A percentile compares a stretch with the other conserved stretches of the same genome.
Evolutionary conservation across 2,329 filamentous ascomycete genomes (phyloP).

Genomic region (Penicillium janthinellum): DNA sequence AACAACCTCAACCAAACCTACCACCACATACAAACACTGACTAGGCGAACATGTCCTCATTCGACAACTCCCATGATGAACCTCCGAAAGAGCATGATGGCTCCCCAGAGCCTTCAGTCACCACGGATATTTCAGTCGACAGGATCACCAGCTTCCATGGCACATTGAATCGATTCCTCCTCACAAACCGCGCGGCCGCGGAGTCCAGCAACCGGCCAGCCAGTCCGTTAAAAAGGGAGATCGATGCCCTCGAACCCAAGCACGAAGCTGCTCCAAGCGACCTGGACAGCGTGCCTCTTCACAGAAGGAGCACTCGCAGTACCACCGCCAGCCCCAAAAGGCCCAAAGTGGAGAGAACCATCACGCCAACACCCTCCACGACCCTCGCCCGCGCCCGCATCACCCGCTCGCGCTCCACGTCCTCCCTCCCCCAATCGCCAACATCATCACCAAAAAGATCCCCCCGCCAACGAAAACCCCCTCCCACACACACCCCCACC

Average conservation of each 20-base stretch:
- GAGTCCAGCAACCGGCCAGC: constrained; percentile 2
- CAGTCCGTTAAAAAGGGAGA: constrained; percentile 5
- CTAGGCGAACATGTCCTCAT: neutral
- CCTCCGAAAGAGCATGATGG: neutral
- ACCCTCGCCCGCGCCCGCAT: constrained; percentile 6
- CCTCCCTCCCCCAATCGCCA: constrained; percentile 9
- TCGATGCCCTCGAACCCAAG: neutral
- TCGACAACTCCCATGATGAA: neutral
- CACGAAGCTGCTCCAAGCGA: neutral
- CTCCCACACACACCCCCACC: constrained; percentile 20
- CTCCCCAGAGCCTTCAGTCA: neutral
- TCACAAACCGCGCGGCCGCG: neutral
- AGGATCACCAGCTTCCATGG: constrained; percentile 41
- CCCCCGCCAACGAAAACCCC: constrained; percentile 6
- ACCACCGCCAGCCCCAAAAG: constrained; percentile 14
- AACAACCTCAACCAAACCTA: neutral
- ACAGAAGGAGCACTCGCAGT: neutral
- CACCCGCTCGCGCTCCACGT: constrained; percentile 23
- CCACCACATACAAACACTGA: neutral
- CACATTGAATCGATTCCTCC: constrained; percentile 37
- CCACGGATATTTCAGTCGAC: constrained; percentile 36
- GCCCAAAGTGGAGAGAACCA: constrained; percentile 7
- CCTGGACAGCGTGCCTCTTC: neutral
- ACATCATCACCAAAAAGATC: constrained; percentile 12
- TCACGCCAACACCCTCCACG: neutral